Evolutionary conservation across 1,139 yeast genomes (phyloP).

Genomic region (Zygoascus hellenicus): DNA sequence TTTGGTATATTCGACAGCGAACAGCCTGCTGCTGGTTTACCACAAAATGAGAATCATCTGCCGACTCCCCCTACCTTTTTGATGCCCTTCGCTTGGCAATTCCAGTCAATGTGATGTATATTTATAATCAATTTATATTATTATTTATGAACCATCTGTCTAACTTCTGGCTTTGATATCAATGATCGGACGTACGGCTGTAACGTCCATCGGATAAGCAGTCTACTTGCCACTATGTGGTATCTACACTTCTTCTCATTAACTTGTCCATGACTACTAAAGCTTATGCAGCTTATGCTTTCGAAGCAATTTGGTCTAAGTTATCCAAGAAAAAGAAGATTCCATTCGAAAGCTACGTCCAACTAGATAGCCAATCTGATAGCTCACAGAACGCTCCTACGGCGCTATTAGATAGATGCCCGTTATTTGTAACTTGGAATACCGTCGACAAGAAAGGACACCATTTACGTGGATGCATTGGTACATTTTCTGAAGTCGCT

Average conservation of each 20-base stretch:
- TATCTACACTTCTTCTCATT: background rate
- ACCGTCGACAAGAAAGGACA: constrained; percentile 38
- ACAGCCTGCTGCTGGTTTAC: too few relatives aligned
- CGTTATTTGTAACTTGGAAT: constrained; percentile 88
- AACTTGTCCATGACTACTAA: constrained; percentile 14
- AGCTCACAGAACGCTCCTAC: background rate
- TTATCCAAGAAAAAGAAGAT: constrained; percentile 15
- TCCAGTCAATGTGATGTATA: too few relatives aligned
- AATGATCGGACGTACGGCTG: too few relatives aligned
- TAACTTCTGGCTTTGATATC: too few relatives aligned
- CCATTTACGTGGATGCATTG: constrained; percentile 86
- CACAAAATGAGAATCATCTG: too few relatives aligned
- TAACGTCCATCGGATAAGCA: background rate
- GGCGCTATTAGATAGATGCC: constrained; percentile 29
- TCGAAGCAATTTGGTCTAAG: constrained; percentile 36
- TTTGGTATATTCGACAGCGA: background rate
- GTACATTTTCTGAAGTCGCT: constrained; percentile 56
- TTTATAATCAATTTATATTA: too few relatives aligned
- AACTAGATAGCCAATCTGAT: background rate
- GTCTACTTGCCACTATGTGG: too few relatives aligned
- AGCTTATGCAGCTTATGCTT: constrained; percentile 38
- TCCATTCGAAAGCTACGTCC: background rate
- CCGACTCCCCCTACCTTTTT: too few relatives aligned
- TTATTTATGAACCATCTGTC: too few relatives aligned
- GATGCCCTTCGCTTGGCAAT: too few relatives aligned